Base-by-base conservation (phyloP, 2,329 filamentous ascomycete species). In the Dendrostoma leiphaemia region DNA sequence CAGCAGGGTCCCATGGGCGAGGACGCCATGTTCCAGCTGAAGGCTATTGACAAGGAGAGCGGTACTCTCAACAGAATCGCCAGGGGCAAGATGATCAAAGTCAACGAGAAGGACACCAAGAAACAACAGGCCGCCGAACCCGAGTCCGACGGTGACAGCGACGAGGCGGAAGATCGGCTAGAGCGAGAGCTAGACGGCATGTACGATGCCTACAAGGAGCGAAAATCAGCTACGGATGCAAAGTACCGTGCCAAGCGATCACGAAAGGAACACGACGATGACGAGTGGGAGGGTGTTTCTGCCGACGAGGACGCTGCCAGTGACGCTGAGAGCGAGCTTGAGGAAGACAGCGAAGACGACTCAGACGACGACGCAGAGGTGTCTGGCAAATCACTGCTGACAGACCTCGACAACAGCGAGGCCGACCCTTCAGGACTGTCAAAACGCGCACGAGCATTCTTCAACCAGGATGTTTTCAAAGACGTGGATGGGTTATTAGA, bases 401-500 rank as follows among this genome's bases (percentile, higher is more conserved):
- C 83, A 2, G 84, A 88, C 57, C 75, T 92, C 24, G 79, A 85
- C 60, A 74, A 74, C 51, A 73, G 77, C 7, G 72, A 71, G 4
- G 72, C 74, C 34, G 75, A 78, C 12, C 70, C 73, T 7, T 76
- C 75, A 26, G 85, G 82, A 10, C 77, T 97, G n/a, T 96, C 91
- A 3, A 92, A 86, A 69, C 84, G 91, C 59, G 94, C 94, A 8
- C 83, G 87, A 9, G 82, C 88, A 57, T 99, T 99, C 74, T 99
- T 99, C 69, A 88, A 89, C 63, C 93, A 97, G 67, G 92, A 97
- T 61, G 88, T 99, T 37, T 99, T 99, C 77, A 86, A 92, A 62
- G 90, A 85, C 35, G 85, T 97, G 51, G 83, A 84, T 21, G 89
- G 83, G 0, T 70, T 88, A 19, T 74, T 86, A 2, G 84, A 84